Percentiles rank a stretch among this genome's conserved stretches.
These are phyloP conservation scores for Mycena amicta DNA, from an alignment of 768 basidiomycete species.

Conservation along the genomic window DNA sequence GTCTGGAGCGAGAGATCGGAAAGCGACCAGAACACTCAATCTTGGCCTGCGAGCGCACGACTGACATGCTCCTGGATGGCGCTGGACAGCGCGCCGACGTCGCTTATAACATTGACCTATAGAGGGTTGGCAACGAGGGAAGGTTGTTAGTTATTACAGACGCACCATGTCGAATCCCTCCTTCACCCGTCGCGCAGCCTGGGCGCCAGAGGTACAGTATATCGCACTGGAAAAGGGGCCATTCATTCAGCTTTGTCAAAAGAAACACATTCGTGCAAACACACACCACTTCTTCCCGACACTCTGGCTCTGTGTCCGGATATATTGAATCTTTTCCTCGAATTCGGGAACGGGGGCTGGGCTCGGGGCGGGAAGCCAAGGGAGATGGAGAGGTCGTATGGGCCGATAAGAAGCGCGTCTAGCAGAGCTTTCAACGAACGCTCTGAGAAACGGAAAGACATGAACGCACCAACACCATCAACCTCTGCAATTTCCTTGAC, in stretches of 20 bases:
- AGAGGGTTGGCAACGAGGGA: too few species aligned
- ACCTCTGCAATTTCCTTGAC: constrained; percentile 61
- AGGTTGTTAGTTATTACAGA: constrained; percentile 13
- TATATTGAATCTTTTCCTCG: constrained; percentile 58
- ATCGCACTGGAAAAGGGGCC: constrained; percentile 46
- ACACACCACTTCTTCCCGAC: constrained; percentile 67
- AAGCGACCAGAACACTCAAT: too few species aligned
- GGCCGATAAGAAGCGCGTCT: constrained; percentile 65
- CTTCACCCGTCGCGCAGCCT: constrained; percentile 44
- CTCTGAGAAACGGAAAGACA: constrained; percentile 32
- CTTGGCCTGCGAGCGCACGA: not conserved
- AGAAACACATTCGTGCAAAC: not conserved
- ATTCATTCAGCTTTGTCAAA: too few species aligned
- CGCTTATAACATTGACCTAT: constrained; percentile 54
- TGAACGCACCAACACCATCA: constrained; percentile 57
- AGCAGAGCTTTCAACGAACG: constrained; percentile 7
- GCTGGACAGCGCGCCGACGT: constrained; percentile 46
- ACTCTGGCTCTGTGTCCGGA: constrained; percentile 50
- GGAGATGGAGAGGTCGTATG: constrained; percentile 67
- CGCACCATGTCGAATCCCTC: constrained; percentile 57
- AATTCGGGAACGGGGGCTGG: constrained; percentile 69
- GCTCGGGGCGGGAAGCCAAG: constrained; percentile 62
- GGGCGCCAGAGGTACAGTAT: constrained; percentile 48
- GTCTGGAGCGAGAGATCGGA: too few species aligned
- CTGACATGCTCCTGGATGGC: constrained; percentile 27